Percentiles rank a stretch among this genome's conserved stretches.
Conservation (phyloP, 192 early-diverging fungal species). For the Coemansia umbellata region DNA sequence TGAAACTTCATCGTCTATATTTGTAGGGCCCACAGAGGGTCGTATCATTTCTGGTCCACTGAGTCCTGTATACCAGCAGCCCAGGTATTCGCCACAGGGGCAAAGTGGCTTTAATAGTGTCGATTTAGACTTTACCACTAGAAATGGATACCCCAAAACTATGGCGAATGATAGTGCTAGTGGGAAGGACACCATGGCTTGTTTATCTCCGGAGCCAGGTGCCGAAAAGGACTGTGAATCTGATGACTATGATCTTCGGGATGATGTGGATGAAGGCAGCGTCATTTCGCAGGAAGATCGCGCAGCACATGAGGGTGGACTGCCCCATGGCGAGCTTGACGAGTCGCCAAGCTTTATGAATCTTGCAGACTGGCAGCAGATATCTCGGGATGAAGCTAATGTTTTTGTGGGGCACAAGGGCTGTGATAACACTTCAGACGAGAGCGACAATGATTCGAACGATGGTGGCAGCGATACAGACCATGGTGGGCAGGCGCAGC, state of each 20-base stretch:
- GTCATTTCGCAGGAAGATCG: conserved; percentile 38
- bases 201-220: background rate
- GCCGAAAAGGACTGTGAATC: conserved; percentile 14
- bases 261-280: conserved; percentile 10
- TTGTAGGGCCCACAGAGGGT: background rate
- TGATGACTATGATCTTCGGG: conserved; percentile 6
- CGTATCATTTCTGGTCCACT: background rate
- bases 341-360: conserved; percentile 8
- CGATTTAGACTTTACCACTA: background rate
- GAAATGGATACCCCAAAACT: background rate
- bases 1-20: conserved; percentile 1
- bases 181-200: no score
- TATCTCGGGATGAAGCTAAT: background rate
- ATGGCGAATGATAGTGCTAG: background rate
- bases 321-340: conserved; percentile 9
- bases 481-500: conserved; percentile 9
- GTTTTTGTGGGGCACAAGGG: background rate
- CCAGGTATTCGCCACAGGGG: background rate
- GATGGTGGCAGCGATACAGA: conserved; percentile 11
- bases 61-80: background rate
- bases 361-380: background rate
- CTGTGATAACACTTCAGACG: background rate
- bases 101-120: no score
- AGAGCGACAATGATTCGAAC: background rate
- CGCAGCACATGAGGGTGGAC: background rate